A percentile compares a stretch with the other conserved stretches of the same genome.
Evolutionary conservation across 345 rosid species (phyloP).

Genomic region (Salix purpurea): DNA sequence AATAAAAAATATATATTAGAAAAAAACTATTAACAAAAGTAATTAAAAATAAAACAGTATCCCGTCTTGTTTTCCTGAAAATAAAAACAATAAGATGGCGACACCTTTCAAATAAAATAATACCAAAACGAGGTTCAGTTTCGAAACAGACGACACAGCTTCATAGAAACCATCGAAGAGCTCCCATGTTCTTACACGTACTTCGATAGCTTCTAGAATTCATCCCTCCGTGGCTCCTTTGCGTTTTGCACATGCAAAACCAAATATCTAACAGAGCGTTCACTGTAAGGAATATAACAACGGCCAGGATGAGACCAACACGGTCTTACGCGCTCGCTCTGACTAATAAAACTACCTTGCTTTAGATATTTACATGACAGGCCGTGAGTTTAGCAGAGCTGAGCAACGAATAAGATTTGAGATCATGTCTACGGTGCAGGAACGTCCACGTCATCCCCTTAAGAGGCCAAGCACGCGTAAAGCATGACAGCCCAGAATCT

Average conservation of each 20-base stretch:
- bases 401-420: not conserved
- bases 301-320: not conserved
- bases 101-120: too few relatives aligned
- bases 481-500: conserved; percentile 46
- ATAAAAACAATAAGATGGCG: too few relatives aligned
- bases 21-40: too few relatives aligned
- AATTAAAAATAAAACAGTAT: too few relatives aligned
- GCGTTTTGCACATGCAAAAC: not conserved
- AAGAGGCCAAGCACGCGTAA: conserved; percentile 39
- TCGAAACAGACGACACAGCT: not conserved
- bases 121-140: not conserved
- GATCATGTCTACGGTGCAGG: conserved; percentile 41
- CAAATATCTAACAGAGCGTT: not conserved
- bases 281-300: not conserved
- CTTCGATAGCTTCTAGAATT: conserved; percentile 14
- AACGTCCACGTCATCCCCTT: conserved; percentile 53
- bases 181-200: not conserved
- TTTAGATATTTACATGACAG: not conserved
- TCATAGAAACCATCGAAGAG: conserved; percentile 11
- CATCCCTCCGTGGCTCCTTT: not conserved
- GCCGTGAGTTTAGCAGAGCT: not conserved
- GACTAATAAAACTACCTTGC: not conserved
- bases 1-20: too few relatives aligned
- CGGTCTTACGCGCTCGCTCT: too few relatives aligned
- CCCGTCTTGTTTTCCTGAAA: too few relatives aligned